These are phyloP conservation scores for Neurospora terricola DNA, from an alignment of 495 filamentous ascomycete species.

Conservation along the genomic window DNA sequence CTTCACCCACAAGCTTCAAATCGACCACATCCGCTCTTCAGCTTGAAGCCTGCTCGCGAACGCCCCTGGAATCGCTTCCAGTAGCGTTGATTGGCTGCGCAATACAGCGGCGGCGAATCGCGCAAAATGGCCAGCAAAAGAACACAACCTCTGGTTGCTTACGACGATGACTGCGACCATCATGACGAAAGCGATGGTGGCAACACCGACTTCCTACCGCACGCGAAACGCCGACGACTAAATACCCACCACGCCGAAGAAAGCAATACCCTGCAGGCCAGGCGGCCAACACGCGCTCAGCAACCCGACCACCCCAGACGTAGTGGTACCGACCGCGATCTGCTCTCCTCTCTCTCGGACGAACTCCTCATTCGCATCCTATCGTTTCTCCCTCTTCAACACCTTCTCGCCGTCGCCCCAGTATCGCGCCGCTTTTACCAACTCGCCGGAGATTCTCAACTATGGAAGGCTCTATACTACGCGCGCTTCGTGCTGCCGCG, in stretches of 20 bases:
- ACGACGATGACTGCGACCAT: background rate
- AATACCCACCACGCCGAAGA: background rate
- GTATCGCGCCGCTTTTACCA: conserved; percentile 67
- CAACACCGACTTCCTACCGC: background rate
- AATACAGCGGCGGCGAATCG: background rate
- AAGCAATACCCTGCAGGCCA: background rate
- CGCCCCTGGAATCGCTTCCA: background rate
- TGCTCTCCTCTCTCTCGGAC: conserved; percentile 59
- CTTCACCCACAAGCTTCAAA: background rate
- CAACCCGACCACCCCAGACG: background rate
- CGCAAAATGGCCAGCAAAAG: background rate
- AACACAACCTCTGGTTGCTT: background rate
- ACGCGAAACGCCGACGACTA: background rate
- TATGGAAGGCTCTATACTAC: conserved; percentile 91
- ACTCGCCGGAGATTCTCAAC: conserved; percentile 72
- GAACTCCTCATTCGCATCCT: conserved; percentile 82
- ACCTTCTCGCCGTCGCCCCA: conserved; percentile 63
- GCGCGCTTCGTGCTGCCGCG: conserved; percentile 79
- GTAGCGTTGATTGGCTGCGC: background rate
- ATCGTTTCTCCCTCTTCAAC: conserved; percentile 57
- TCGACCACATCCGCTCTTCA: background rate
- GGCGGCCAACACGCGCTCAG: background rate
- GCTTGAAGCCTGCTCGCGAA: background rate
- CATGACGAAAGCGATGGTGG: background rate
- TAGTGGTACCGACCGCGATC: conserved; percentile 17